Conservation (phyloP, 2,329 filamentous ascomycete species). For the Thermomyces lanuginosus region DNA sequence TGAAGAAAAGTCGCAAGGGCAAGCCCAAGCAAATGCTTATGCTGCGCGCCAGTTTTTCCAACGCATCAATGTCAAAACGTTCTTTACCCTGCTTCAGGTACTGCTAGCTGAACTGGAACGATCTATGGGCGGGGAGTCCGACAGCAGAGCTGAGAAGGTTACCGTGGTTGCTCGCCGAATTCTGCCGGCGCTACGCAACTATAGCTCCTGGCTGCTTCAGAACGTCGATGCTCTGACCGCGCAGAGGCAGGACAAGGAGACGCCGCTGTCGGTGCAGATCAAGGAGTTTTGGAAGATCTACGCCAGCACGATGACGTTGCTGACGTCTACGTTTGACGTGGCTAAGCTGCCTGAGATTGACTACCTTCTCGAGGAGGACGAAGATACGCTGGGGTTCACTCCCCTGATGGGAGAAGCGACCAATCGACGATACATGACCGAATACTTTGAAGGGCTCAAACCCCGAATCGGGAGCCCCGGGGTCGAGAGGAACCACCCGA, state of each 20-base stretch:
- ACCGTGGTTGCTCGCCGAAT: constrained; percentile 44
- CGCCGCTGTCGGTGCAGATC: constrained; percentile 39
- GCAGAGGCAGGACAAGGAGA: constrained; percentile 34
- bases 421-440: constrained; percentile 35
- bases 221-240: constrained; percentile 39
- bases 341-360: constrained; percentile 38
- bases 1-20: constrained; percentile 19
- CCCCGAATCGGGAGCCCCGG: constrained; percentile 35
- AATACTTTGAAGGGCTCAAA: constrained; percentile 31
- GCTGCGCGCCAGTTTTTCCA: constrained; percentile 44
- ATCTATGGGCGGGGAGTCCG: constrained; percentile 25
- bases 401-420: constrained; percentile 39
- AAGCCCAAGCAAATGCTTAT: constrained; percentile 35
- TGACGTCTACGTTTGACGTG: constrained; percentile 44
- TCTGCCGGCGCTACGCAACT: constrained; percentile 48
- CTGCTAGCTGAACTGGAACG: constrained; percentile 53
- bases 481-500: constrained; percentile 38
- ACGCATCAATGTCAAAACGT: constrained; percentile 61
- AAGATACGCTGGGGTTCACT: constrained; percentile 48
- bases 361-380: constrained; percentile 54
- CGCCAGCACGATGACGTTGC: constrained; percentile 42
- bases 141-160: constrained; percentile 32
- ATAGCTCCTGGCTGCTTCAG: constrained; percentile 50
- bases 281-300: constrained; percentile 51
- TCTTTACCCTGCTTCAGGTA: constrained; percentile 53